These are phyloP conservation scores for Phytophthora pistaciae DNA, from an alignment of 352 stramenopile genomes.

Conservation along the genomic window DNA sequence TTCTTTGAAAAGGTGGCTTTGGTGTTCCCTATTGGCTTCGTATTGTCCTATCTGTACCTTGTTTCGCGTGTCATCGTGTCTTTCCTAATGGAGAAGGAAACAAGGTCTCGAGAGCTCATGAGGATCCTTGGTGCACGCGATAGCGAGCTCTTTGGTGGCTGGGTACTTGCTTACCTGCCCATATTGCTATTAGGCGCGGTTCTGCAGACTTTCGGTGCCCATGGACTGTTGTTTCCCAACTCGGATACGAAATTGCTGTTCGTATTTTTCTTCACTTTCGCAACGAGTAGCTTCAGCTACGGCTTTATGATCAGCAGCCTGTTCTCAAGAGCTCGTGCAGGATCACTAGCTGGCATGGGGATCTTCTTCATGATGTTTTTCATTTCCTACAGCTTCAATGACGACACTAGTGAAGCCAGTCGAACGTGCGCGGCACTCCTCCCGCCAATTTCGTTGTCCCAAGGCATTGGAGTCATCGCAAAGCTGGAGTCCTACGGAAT, in stretches of 20 bases:
- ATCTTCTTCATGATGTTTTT: constrained; percentile 87
- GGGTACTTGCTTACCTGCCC: constrained; percentile 84
- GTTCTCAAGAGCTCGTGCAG: constrained; percentile 63
- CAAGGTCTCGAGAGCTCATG: constrained; percentile 90
- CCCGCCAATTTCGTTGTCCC: constrained; percentile 74
- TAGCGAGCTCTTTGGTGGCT: constrained; percentile 53
- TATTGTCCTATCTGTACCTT: constrained; percentile 94
- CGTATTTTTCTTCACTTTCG: constrained; percentile 81
- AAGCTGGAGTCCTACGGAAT: constrained; percentile 62
- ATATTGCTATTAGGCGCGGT: constrained; percentile 59
- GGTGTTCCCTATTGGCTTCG: constrained; percentile 91
- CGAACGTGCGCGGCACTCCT: constrained; percentile 59
- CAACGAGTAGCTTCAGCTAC: constrained; percentile 80
- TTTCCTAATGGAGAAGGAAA: constrained; percentile 95
- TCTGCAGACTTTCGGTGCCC: constrained; percentile 52
- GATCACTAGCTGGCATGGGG: constrained; percentile 77
- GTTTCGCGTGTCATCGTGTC: constrained; percentile 90
- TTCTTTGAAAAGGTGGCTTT: constrained; percentile 86
- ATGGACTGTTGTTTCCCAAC: constrained; percentile 54
- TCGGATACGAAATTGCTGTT: constrained; percentile 56
- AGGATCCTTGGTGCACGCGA: constrained; percentile 92
- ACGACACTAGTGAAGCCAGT: constrained; percentile 41
- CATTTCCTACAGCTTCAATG: constrained; percentile 79
- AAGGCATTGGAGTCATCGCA: constrained; percentile 73
- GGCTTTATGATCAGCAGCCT: constrained; percentile 78